phyloP scores from a whole-genome alignment of 2,329 filamentous ascomycete genomes.

The Ceratocystis cubensis region DNA sequence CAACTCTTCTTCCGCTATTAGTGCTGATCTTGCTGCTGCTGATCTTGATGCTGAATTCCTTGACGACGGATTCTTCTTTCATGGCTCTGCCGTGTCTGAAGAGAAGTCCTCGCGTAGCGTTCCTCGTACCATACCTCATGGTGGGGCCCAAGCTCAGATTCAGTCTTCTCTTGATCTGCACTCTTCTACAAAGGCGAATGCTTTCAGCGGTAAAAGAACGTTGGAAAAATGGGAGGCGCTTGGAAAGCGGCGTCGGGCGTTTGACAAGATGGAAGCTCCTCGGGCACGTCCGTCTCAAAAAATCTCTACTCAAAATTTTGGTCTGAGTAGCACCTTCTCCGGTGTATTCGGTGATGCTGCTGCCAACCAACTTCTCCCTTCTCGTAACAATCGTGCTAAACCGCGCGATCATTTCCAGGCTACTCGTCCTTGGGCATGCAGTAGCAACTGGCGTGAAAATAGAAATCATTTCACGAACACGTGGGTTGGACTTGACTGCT shows the following conservation, averaged over 20 bases:
- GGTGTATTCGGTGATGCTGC: conserved; percentile 13
- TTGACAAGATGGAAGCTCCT: conserved; percentile 11
- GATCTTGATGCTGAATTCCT: conserved; percentile 53
- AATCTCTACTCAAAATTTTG: not conserved
- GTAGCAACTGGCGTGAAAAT: conserved; percentile 20
- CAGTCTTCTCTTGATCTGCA: not conserved
- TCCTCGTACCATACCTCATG: conserved; percentile 25
- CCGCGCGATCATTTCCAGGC: conserved; percentile 14
- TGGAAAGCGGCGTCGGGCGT: conserved; percentile 68
- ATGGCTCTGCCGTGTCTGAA: conserved; percentile 35
- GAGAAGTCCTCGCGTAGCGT: conserved; percentile 4
- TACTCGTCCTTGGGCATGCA: conserved; percentile 16
- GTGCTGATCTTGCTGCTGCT: conserved; percentile 29
- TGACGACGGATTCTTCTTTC: conserved; percentile 60
- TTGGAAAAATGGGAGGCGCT: conserved; percentile 83
- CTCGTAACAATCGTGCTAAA: conserved; percentile 7
- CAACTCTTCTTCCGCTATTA: conserved; percentile 8
- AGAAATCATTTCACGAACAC: conserved; percentile 18
- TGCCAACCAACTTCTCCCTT: conserved; percentile 8
- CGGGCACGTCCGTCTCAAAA: not conserved
- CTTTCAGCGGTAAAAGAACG: conserved; percentile 24
- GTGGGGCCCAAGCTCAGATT: conserved; percentile 24
- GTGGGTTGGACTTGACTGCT: conserved; percentile 21
- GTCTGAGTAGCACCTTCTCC: conserved; percentile 5
- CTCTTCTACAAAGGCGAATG: not conserved